Base-by-base conservation (phyloP, 2,329 filamentous ascomycete genomes). In the Thelonectria blattea region DNA sequence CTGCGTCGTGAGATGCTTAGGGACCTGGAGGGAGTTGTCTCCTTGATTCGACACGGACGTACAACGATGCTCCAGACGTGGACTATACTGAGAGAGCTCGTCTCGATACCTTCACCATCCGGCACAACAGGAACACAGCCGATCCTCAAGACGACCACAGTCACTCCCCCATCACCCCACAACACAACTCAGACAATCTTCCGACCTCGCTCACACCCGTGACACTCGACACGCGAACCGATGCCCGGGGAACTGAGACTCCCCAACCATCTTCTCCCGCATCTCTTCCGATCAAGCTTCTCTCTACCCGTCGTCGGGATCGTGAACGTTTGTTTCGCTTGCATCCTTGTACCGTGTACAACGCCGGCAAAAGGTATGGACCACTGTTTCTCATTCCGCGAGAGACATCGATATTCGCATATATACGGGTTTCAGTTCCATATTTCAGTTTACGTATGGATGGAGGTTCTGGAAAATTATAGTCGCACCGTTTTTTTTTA, bases 231-330 rank as follows among this genome's bases (percentile, higher is more conserved):
- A 30, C 9, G 27, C 5, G 27, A 30, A 30, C 27, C 27, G 27
- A 30, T 30, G 27, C 8, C 27, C 27, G 27, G 27, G 27, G 8
- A 7, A 30, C 5, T 30, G 27, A 30, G 27, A 30, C 27, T 30
- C 8, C 34, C 52, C 76, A 39, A 63, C 42, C 54, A 68, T 76
- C n/a, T 50, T 60, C 14, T 6, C 22, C 22, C 22, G 6, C 58
- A 65, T 32, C 63, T 72, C 12, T 50, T 67, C 56, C 30, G 55
- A 15, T 24, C 7, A 45, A 60, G 27, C 1, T 50, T 60, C 3
- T 60, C 60, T 10, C 60, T 68, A 46, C 60, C 58, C 3, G 56
- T 71, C 2, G 59, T 71, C 9, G 68, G 70, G 50, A 68, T 67
- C 22, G 46, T 37, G 7, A 69, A 61, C 4, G 34, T 15, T 15